Evolutionary conservation across 768 basidiomycete genomes (phyloP), one percentile per base, ranked within the genome.

Genomic region (button mushroom (Agaricus bisporus)): DNA sequence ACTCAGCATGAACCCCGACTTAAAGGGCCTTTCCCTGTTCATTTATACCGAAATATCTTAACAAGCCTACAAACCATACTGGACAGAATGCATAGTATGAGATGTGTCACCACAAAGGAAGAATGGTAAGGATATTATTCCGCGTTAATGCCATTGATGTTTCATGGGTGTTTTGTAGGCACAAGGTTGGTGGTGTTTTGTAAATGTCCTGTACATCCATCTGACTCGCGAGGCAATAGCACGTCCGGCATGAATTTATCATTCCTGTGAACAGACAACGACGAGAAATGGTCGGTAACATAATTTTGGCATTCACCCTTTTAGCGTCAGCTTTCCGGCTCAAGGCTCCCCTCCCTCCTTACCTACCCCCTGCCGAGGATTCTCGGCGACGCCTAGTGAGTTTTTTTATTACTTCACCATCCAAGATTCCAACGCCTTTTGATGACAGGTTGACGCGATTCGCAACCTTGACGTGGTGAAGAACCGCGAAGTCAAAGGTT

Each of bases 301-400:
- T 98, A 56, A 88, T 98, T 54, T 79, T 99, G 9, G 92, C 85
- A 65, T 88, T 93, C 65, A 88, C 91, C 1, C 82, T 80, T 0
- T 74, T 95, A 28, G 82, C 90, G 3, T 81, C 88, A 1, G 86
- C 87, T 1, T 90, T 95, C 66, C 75, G 83, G 15, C 73, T 91
- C 39, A 95, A 95, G 63, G 84, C 91, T 5, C 97, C 97, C 1
- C 73, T 99, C n/a, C 94, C 97, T 0, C 93, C 97, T 0, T 98
- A 94, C 66, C 79, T 99, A 0, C 97, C 97, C 2, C 95, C 95
- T 0, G 95, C 89, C 0, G 94, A 95, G 64, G 78, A 84, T 59
- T 81, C 92, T 0, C 81, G 95, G 48, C 79, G 86, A 50, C 80
- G 83, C 7, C 70, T 99, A 66, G 93, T 89, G 64, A 45, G 78